A percentile compares a stretch with the other conserved stretches of the same genome.
Evolutionary conservation across 1,284 basidiomycete species (phyloP).

Genomic region (Pterulicium gracile): DNA sequence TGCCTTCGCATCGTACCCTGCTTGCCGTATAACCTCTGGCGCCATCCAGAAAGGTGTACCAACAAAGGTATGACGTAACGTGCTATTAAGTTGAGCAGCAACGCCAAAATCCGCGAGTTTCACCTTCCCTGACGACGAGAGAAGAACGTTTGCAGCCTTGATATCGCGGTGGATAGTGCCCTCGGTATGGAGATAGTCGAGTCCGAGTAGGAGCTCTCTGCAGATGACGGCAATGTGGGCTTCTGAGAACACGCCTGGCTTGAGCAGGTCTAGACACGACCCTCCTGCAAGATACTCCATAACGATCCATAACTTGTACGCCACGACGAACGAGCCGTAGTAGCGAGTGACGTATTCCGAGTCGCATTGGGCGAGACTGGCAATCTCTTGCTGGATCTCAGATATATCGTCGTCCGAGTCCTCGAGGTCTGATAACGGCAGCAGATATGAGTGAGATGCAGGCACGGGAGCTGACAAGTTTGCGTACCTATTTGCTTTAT

Average conservation of each 20-base stretch:
- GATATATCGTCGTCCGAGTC: constrained; percentile 92
- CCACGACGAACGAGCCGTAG: constrained; percentile 93
- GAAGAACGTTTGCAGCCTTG: constrained; percentile 94
- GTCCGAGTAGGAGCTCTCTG: constrained; percentile 86
- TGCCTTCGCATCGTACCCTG: constrained; percentile 92
- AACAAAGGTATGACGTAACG: constrained; percentile 87
- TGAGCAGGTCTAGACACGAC: constrained; percentile 93
- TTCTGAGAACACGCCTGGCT: constrained; percentile 85
- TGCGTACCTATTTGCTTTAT: constrained; percentile 92
- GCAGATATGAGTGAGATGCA: constrained; percentile 7
- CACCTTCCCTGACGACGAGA: constrained; percentile 85
- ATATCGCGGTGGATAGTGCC: constrained; percentile 98
- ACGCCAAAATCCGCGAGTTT: constrained; percentile 98
- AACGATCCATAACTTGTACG: constrained; percentile 98
- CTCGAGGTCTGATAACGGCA: constrained; percentile 51
- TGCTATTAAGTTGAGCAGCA: constrained; percentile 84
- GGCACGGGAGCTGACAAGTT: not conserved
- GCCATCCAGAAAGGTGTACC: constrained; percentile 99
- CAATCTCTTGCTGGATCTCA: constrained; percentile 97
- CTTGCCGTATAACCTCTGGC: constrained; percentile 93
- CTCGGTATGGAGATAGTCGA: constrained; percentile 91
- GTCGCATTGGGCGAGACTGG: constrained; percentile 90
- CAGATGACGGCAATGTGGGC: constrained; percentile 91
- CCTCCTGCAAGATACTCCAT: constrained; percentile 99
- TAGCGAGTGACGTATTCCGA: constrained; percentile 95